Conservation (phyloP, 169 alveolate species). For the Cryptosporidium andersoni region DNA sequence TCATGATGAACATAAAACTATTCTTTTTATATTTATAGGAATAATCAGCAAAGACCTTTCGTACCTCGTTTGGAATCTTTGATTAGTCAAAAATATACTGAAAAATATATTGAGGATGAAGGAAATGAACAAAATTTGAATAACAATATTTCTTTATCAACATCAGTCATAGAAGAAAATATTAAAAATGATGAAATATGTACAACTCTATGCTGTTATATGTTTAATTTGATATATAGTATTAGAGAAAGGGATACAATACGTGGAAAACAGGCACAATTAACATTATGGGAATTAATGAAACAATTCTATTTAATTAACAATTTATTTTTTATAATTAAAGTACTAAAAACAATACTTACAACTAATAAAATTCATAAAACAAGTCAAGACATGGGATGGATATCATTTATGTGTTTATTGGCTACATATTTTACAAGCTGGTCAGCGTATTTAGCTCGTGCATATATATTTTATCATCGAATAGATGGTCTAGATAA, state of each 20-base stretch:
- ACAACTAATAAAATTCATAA: constrained; percentile 29
- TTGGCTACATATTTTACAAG: constrained; percentile 38
- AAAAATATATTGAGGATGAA: constrained; percentile 14
- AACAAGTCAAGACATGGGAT: constrained; percentile 56
- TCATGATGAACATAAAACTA: background rate
- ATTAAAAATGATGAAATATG: constrained; percentile 2
- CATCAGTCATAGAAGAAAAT: background rate
- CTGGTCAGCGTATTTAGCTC: constrained; percentile 23
- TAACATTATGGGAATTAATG: constrained; percentile 58
- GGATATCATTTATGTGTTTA: constrained; percentile 61
- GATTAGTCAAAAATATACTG: background rate
- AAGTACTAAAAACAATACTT: constrained; percentile 29
- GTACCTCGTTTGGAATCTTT: constrained; percentile 3
- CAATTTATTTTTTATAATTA: constrained; percentile 47
- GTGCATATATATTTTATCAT: constrained; percentile 47
- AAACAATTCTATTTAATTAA: constrained; percentile 37
- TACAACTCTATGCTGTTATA: constrained; percentile 16
- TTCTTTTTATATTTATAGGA: constrained; percentile 9
- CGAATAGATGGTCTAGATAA: constrained; percentile 10
- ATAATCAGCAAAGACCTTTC: constrained; percentile 55
- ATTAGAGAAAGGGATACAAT: constrained; percentile 43
- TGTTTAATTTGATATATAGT: constrained; percentile 22
- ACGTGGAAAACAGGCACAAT: constrained; percentile 41
- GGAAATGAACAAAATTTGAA: background rate
- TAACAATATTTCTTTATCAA: background rate